Evolutionary conservation across 2,329 filamentous ascomycete genomes (phyloP).

Genomic region (Delphinella strobiligena): DNA sequence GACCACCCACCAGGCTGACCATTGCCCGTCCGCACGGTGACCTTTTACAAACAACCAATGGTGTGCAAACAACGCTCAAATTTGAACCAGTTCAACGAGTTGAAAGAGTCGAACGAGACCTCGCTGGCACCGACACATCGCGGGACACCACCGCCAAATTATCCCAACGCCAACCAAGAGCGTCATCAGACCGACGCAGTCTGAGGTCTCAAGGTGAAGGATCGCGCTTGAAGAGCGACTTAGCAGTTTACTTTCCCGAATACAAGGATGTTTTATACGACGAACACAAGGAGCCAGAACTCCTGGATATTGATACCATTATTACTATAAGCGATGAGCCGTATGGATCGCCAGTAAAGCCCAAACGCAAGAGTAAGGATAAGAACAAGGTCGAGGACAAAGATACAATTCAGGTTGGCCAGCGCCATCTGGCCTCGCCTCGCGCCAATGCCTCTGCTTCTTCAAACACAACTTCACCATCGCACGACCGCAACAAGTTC

Average conservation of each 20-base stretch:
- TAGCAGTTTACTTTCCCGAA: constrained; percentile 81
- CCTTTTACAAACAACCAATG: constrained; percentile 31
- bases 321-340: constrained; percentile 58
- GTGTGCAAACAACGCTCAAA: constrained; percentile 24
- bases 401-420: background rate
- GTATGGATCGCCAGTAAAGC: constrained; percentile 10
- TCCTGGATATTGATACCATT: constrained; percentile 59
- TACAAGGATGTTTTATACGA: constrained; percentile 92
- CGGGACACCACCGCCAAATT: constrained; percentile 18
- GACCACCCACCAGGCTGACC: constrained; percentile 30
- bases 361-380: constrained; percentile 18
- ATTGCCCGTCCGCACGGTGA: constrained; percentile 31
- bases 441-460: constrained; percentile 4
- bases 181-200: constrained; percentile 51
- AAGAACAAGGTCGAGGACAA: background rate
- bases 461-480: background rate
- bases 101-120: constrained; percentile 22
- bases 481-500: constrained; percentile 10
- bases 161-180: constrained; percentile 3
- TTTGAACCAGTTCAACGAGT: too few species aligned
- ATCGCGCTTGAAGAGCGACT: constrained; percentile 77
- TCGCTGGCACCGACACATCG: constrained; percentile 19
- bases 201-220: constrained; percentile 75
- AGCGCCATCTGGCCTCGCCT: background rate
- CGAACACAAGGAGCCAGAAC: constrained; percentile 68